Conservation (phyloP, 2,329 filamentous ascomycete genomes). For the Colletotrichum camelliae region DNA sequence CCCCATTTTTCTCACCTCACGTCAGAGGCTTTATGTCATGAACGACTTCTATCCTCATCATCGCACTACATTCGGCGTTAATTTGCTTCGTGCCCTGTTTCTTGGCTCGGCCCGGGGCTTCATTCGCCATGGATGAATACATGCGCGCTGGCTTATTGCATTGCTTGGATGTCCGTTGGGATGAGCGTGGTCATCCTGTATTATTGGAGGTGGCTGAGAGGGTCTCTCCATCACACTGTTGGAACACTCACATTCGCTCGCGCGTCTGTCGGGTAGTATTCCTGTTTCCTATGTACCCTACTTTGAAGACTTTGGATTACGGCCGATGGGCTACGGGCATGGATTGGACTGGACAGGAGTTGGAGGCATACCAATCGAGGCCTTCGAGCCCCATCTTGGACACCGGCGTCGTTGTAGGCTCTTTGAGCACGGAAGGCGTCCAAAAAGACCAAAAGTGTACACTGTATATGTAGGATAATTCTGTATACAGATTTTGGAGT, state of each 20-base stretch:
- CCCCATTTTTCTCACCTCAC: conserved; percentile 29
- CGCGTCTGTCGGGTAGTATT: background rate
- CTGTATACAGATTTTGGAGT: conserved; percentile 12
- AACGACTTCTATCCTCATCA: background rate
- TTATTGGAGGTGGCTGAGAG: background rate
- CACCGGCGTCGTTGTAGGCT: background rate
- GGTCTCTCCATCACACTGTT: background rate
- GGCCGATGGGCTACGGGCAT: background rate
- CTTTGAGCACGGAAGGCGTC: background rate
- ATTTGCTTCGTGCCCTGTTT: conserved; percentile 5
- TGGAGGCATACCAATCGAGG: background rate
- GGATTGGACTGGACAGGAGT: background rate
- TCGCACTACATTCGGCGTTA: conserved; percentile 1
- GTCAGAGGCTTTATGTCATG: conserved; percentile 16
- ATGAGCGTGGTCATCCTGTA: background rate
- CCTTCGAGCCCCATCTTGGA: background rate
- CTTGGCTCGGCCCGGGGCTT: background rate
- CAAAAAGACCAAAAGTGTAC: background rate
- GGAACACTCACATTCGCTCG: background rate
- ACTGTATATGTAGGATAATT: conserved; percentile 22
- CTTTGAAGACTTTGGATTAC: conserved; percentile 1
- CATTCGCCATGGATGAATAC: background rate
- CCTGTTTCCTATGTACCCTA: background rate
- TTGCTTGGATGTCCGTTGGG: background rate
- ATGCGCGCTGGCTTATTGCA: background rate